Percentiles rank a stretch among this genome's conserved stretches.
These are phyloP conservation scores for Zasmidium citrigriseum DNA, from an alignment of 2,329 filamentous ascomycete genomes.

Conservation along the genomic window DNA sequence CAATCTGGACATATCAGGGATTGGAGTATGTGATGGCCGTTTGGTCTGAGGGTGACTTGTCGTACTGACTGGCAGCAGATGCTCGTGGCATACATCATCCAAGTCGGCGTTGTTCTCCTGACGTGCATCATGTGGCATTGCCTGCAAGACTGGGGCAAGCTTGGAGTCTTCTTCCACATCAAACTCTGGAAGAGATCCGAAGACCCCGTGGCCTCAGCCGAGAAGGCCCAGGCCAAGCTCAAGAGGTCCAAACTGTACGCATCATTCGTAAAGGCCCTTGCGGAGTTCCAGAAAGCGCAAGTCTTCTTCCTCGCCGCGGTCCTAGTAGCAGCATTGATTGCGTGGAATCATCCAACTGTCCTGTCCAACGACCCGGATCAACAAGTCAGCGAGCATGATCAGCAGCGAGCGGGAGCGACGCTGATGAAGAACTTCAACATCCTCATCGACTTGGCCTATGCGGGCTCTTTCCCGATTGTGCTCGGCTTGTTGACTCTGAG, in stretches of 20 bases:
- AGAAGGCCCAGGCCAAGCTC: constrained; percentile 3
- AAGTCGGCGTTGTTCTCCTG: constrained; percentile 15
- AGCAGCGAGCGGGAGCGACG: background rate
- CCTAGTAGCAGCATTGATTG: constrained; percentile 18
- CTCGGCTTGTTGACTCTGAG: constrained; percentile 14
- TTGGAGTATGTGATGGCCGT: constrained; percentile 8
- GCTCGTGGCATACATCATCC: constrained; percentile 21
- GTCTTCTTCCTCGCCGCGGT: constrained; percentile 23
- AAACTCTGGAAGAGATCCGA: background rate
- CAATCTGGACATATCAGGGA: constrained; percentile 18
- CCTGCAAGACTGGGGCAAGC: constrained; percentile 12
- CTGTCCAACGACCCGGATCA: constrained; percentile 11
- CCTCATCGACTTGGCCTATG: constrained; percentile 17
- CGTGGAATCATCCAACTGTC: constrained; percentile 13
- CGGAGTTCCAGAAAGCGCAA: constrained; percentile 20
- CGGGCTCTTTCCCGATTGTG: constrained; percentile 16
- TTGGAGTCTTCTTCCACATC: background rate
- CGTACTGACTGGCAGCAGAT: constrained; percentile 8
- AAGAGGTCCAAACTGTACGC: constrained; percentile 1
- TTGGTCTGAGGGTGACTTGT: background rate
- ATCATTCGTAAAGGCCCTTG: constrained; percentile 12
- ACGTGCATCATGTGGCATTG: constrained; percentile 17
- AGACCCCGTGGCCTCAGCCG: background rate
- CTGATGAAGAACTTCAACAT: constrained; percentile 16
- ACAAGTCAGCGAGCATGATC: background rate